Evolutionary conservation across 805 yeast genomes (phyloP), one percentile per base, ranked within the genome.

Genomic region (Debaryomyces castellii): DNA sequence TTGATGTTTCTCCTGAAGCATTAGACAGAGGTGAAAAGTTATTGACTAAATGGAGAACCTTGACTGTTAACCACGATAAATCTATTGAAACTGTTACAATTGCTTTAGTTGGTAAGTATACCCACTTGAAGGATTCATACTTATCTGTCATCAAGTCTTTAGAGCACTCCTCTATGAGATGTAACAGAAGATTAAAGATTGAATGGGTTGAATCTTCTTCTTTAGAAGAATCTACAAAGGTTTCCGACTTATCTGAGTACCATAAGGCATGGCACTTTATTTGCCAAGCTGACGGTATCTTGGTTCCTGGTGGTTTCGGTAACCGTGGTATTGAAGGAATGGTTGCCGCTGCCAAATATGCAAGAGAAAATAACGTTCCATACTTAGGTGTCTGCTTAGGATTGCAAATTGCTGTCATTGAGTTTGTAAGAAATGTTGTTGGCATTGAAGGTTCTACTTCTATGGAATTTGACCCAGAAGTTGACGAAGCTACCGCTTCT

Each of bases 271-370:
- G 99, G 99, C 92, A 89, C 59, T 74, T 78, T 55, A 83, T 94
- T 53, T 88, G 96, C 65, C 82, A 86, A 59, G 96, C 98, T 21
- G 96, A 94, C 67, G 98, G 99, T 68, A 87, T 94, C 52, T 78
- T 94, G 48, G 97, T 94, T 47, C 99, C 99, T 33, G 99, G 99
- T 63, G 99, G 99, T 1, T 94, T 94, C 62, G 99, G 99, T 48
- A 71, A 82, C 41, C 85, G 99, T 69, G 99, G 99, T 71, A 89
- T 89, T 48, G 98, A 94, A 72, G 99, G 99, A 58, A 94, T 94
- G 99, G 77, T 94, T 64, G 74, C 88, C 32, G 99, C 98, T 49
- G 96, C 97, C 45, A 86, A 88, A 68, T 94, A 95, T 86, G 99
- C 99, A n/a, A 85, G 99, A 73, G 96, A 87, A 68, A 89, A 89